phyloP scores from a whole-genome alignment of 148 eudicot genomes.

The Vaccinium macrocarpon region DNA sequence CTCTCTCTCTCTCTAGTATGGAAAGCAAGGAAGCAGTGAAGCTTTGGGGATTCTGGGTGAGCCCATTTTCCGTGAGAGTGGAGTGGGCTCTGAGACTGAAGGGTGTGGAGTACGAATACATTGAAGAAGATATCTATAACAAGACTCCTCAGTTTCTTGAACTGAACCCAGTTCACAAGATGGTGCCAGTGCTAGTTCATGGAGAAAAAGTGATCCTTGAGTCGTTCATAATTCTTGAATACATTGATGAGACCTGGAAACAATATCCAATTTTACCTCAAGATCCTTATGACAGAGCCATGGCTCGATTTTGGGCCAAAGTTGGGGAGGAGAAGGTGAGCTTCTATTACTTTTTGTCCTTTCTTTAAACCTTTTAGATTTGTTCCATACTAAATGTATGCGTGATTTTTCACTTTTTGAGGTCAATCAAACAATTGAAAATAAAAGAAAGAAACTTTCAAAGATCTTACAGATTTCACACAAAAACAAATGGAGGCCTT shows the following conservation, averaged over 20 bases:
- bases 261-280: conserved; percentile 19
- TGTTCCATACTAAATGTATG: too few relatives aligned
- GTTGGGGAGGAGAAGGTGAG: conserved; percentile 23
- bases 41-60: conserved; percentile 26
- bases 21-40: conserved; percentile 15
- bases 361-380: too few relatives aligned
- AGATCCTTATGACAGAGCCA: conserved; percentile 25
- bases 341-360: too few relatives aligned
- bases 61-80: conserved; percentile 21
- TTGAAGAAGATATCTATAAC: conserved; percentile 27
- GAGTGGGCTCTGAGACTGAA: conserved; percentile 30
- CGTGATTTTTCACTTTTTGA: too few relatives aligned
- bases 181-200: conserved; percentile 26
- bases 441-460: too few relatives aligned
- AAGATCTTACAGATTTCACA: too few relatives aligned
- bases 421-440: too few relatives aligned
- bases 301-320: conserved; percentile 20
- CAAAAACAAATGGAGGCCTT: too few relatives aligned
- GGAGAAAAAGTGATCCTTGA: conserved; percentile 15
- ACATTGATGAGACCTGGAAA: conserved; percentile 29
- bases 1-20: not conserved
- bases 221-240: conserved; percentile 23
- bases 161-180: conserved; percentile 20
- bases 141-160: conserved; percentile 19
- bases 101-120: conserved; percentile 24